Evolutionary conservation across 2,329 filamentous ascomycete genomes (phyloP), one percentile per base, ranked within the genome.

Genomic region (Sordariomycetes sp.): DNA sequence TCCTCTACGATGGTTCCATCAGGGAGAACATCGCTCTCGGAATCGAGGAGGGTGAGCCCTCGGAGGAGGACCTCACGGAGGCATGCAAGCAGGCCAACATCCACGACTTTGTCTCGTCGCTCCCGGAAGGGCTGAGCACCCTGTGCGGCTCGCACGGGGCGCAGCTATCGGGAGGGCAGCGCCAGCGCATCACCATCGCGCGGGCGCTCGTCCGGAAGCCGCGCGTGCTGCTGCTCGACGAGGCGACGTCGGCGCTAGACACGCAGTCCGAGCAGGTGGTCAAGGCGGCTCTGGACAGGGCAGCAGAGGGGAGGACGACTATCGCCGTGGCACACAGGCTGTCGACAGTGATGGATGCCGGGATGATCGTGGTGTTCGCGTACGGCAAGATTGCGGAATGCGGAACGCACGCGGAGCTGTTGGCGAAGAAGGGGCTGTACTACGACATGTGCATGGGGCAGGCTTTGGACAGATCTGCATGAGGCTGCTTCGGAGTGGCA

Each of bases 161-260:
- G 24, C 84, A 86, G 59, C 73, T 91, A 1, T 89, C 85, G 1
- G 88, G 88, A 22, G 88, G 88, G 1, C 87, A 90, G 67, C 76
- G 86, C 11, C 87, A 90, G 67, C 81, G 86, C 20, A 79, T 89
- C 35, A 85, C 87, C 8, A 90, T 91, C 61, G 87, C 87, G 0
- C 77, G 88, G 10, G 85, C 85, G 14, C 83, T 90, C 32, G 77
- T 90, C 57, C 82, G 85, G 53, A 74, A 82, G 56, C 87, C 87
- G 0, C 72, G 75, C 0, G 81, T 91, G 1, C 71, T 91, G 2
- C 79, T 91, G 8, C 74, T 91, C 0, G 88, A 91, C 64, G 88
- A 91, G 69, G 88, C 88, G 1, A 91, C 88, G 0, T 74, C 71
- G n/a, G 74, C 75, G 0, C 74, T 90, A 0, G 86, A 89, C 62